phyloP scores from a whole-genome alignment of 768 basidiomycete genomes.

The Mycena crocata region DNA sequence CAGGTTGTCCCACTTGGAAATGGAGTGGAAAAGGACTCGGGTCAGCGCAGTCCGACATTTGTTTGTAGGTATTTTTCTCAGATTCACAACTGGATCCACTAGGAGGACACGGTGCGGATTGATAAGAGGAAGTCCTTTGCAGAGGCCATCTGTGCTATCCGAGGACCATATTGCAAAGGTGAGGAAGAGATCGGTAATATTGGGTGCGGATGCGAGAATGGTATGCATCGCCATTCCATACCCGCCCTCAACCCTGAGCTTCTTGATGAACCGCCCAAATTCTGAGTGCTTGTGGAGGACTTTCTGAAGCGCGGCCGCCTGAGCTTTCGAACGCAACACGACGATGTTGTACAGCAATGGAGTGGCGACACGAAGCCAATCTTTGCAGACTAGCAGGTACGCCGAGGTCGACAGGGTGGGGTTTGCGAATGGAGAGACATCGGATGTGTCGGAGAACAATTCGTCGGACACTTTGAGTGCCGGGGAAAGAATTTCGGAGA shows the following conservation, averaged over 20 bases:
- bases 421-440: conserved; percentile 19
- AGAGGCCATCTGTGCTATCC: background rate
- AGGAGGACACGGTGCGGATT: conserved; percentile 1
- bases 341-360: conserved; percentile 37
- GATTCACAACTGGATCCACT: background rate
- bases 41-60: background rate
- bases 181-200: conserved; percentile 10
- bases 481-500: conserved; percentile 23
- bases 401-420: conserved; percentile 17
- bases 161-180: background rate
- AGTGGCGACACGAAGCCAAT: conserved; percentile 39
- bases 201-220: background rate
- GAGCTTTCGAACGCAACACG: conserved; percentile 24
- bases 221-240: conserved; percentile 26
- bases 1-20: background rate
- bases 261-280: conserved; percentile 32
- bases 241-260: conserved; percentile 36
- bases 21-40: background rate
- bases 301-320: background rate
- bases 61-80: background rate
- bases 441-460: conserved; percentile 18
- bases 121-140: conserved; percentile 7
- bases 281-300: background rate
- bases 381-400: conserved; percentile 35
- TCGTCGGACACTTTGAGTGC: conserved; percentile 24